phyloP scores from a whole-genome alignment of 129 eudicot genomes.

The Mikania micrantha region DNA sequence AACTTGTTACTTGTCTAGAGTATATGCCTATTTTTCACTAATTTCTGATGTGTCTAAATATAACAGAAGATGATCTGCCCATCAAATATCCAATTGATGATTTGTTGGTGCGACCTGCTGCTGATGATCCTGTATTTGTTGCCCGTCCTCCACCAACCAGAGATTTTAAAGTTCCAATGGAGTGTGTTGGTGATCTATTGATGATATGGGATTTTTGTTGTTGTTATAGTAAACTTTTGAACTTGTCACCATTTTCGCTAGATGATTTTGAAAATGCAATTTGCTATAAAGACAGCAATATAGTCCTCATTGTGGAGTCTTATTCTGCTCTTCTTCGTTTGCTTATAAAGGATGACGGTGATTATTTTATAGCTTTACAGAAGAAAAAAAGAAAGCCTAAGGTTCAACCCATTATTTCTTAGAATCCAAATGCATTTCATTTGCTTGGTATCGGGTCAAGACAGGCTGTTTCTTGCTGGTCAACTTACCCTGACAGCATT shows the following conservation, averaged over 20 bases:
- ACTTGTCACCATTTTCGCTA: conserved; percentile 63
- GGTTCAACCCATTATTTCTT: conserved; percentile 32
- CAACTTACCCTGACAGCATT: neutral
- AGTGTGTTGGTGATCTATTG: conserved; percentile 80
- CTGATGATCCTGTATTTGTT: conserved; percentile 53
- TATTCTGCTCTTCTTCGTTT: conserved; percentile 73
- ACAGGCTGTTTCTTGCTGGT: neutral
- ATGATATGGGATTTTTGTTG: conserved; percentile 95
- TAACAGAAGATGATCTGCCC: conserved; percentile 42
- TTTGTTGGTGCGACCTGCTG: conserved; percentile 55
- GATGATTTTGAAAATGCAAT: conserved; percentile 85
- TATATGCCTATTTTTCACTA: neutral
- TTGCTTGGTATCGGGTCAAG: neutral
- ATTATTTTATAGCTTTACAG: conserved; percentile 38
- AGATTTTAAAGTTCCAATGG: conserved; percentile 69
- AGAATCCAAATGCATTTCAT: conserved; percentile 3
- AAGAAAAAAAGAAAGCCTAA: conserved; percentile 63
- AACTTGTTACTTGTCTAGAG: conserved; percentile 25
- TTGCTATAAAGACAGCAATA: conserved; percentile 74
- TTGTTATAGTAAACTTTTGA: conserved; percentile 61
- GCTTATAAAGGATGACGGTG: conserved; percentile 68
- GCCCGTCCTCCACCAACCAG: conserved; percentile 62
- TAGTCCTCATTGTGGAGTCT: conserved; percentile 63
- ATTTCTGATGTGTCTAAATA: neutral
- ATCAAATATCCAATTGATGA: conserved; percentile 86